Evolutionary conservation across 768 basidiomycete genomes (phyloP).

Genomic region (Leucocoprinus birnbaumii): DNA sequence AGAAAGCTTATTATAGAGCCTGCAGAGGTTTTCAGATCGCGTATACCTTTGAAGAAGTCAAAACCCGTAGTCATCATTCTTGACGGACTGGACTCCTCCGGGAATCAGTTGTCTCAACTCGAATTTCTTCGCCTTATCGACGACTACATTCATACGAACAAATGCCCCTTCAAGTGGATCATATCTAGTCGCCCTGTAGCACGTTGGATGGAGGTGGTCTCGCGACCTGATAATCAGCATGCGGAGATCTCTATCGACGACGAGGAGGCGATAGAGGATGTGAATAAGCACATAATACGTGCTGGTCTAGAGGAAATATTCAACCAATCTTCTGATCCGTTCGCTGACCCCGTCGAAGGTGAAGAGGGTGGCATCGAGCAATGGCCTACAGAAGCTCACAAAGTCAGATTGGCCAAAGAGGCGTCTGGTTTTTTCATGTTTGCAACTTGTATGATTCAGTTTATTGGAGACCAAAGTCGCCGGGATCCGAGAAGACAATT

Average conservation of each 20-base stretch:
- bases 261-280: background rate
- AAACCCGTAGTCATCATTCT: background rate
- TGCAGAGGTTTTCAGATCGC: background rate
- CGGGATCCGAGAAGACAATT: background rate
- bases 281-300: background rate
- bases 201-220: background rate
- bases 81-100: background rate
- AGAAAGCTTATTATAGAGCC: background rate
- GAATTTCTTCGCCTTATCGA: background rate
- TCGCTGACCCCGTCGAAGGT: background rate
- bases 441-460: background rate
- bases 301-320: background rate
- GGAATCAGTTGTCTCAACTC: background rate
- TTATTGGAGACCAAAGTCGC: background rate
- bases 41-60: background rate
- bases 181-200: background rate
- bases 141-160: background rate
- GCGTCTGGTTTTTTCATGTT: background rate
- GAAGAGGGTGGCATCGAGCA: background rate
- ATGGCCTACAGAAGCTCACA: background rate
- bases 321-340: background rate
- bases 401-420: background rate
- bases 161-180: constrained; percentile 1
- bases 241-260: background rate
- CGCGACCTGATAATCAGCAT: background rate